Evolutionary conservation across 352 stramenopile genomes (phyloP).

Genomic region (Globisporangium echinulatum): DNA sequence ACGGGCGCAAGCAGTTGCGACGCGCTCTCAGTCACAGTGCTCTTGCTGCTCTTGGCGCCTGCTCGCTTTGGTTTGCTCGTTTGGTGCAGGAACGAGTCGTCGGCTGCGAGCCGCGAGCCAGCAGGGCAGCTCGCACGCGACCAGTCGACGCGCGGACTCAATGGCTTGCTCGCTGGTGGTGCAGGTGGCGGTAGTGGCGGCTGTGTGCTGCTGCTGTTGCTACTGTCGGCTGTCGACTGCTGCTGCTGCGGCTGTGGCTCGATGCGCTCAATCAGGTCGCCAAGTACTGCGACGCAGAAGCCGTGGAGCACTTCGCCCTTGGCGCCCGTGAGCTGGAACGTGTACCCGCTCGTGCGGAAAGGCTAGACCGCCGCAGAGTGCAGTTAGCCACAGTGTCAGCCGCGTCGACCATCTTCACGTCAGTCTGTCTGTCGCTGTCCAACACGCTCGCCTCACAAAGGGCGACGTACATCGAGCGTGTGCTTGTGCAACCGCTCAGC

Average conservation of each 20-base stretch:
- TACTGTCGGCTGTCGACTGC: not conserved
- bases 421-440: not conserved
- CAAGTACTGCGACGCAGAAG: conserved; percentile 68
- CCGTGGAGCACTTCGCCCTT: conserved; percentile 82
- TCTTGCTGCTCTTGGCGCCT: not conserved
- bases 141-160: conserved; percentile 22
- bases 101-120: conserved; percentile 2
- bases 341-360: conserved; percentile 64
- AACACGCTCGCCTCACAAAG: not conserved
- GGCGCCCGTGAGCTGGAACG: conserved; percentile 74
- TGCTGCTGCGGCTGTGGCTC: not conserved
- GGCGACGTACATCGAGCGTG: conserved; percentile 36
- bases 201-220: not conserved
- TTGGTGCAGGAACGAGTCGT: conserved; percentile 12
- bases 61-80: conserved; percentile 5
- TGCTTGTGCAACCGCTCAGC: conserved; percentile 53
- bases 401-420: no score
- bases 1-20: conserved; percentile 36
- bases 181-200: not conserved
- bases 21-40: not conserved
- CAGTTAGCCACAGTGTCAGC: no score
- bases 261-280: conserved; percentile 23
- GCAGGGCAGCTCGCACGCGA: conserved; percentile 24
- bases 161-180: conserved; percentile 7
- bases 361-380: conserved; percentile 16